Base-by-base conservation (phyloP, 108 stramenopile species). In the Cyclotella baltica region DNA sequence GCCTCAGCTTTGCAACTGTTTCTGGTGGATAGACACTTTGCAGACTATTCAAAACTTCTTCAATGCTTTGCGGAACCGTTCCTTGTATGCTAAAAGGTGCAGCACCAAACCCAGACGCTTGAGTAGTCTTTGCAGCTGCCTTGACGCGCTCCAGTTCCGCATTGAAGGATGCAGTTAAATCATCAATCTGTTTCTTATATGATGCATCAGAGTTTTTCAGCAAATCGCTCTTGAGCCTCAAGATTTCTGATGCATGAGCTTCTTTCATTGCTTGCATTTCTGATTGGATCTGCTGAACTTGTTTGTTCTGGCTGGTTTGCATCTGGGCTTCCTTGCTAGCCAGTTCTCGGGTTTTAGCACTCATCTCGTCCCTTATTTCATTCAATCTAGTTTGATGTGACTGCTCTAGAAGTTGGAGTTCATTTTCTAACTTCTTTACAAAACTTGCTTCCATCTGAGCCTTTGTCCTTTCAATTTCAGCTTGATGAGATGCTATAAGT, bases 1-100 rank as follows among this genome's bases (percentile, higher is more conserved):
- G 27, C n/a, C 62, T 61, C 15, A 81, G 69, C 40, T 81, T 66
- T 9, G 56, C 46, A 28, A 80, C 53, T 10, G 64, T 57, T 29
- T 22, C 50, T 30, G 67, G 33, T n/a, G 67, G 70, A 31, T 80
- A 80, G 4, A 80, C 79, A 36, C 67, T 67, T 62, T 73, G 72
- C 22, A 75, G 58, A 34, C 73, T 81, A n/a, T 48, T 50, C 29
- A 81, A 50, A 55, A 75, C 55, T 55, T 69, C 62, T 35, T 75
- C 80, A 38, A 81, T 74, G 58, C 52, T 75, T 64, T 81, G 58
- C 25, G 61, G 55, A 29, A 53, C 64, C 18, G 56, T 67, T 48
- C 46, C 33, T 20, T 33, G 47, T n/a, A 48, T n/a, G 2, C 47
- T n/a, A 48, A 16, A 43, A 19, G 43, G 38, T 40, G 10, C 10